Base-by-base conservation (phyloP, 1,284 basidiomycete species). In the Trametes versicolor region DNA sequence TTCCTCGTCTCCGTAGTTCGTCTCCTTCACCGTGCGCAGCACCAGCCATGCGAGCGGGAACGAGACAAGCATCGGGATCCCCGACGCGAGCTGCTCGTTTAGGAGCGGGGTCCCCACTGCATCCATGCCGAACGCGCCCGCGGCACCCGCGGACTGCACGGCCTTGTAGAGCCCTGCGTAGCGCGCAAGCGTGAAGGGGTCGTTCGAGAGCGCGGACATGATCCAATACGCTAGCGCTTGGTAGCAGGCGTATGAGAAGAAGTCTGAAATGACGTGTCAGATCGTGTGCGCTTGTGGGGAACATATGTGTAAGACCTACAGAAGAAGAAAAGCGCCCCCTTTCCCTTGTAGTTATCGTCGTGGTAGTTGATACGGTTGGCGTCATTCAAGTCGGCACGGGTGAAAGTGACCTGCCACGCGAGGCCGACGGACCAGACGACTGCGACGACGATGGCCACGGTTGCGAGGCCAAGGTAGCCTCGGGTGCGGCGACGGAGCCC, bases 121-220 rank as follows among this genome's bases (percentile, higher is more conserved):
- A 72, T 85, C 83, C 82, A 85, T 83, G 29, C 81, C 83, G 69
- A 80, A 85, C 29, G 77, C 78, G 45, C 76, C 82, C 39, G 77
- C 82, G 7, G 74, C 62, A 29, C 82, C 82, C 54, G 79, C 79
- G 47, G 75, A 76, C 72, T 81, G 79, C 39, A 80, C 58, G 37
- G 79, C 79, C 73, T 81, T 82, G 76, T 82, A 78, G 27, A 78
- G 66, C 9, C 78, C 78, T 0, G 81, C 77, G 67, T 79, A 80
- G 36, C 82, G 79, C n/a, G 82, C 82, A 60, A 84, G 78, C 54
- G 73, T 78, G 69, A 79, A 80, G 1, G 81, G 78, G 63, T 83
- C 79, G 70, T 83, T 83, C 51, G 78, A 74, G 66, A 83, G 76
- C 34, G 80, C 78, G 45, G 79, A 79, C 79, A 82, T 81, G 73